Base-by-base conservation (phyloP, 2,329 filamentous ascomycete genomes). In the Penicillium griseofulvum region DNA sequence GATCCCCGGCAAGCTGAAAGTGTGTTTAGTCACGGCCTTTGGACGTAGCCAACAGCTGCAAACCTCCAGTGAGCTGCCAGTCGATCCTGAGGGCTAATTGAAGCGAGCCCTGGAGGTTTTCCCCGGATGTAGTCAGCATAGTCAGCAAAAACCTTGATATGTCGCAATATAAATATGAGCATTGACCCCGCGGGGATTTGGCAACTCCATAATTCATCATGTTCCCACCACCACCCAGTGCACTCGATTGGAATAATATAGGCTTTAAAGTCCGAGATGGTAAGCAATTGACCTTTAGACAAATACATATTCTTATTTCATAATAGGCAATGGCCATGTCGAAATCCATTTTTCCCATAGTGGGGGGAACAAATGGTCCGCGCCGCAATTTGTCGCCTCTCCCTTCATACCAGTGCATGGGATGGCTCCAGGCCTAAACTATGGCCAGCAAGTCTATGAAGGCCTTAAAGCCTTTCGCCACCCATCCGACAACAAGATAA, bases 401-500 rank as follows among this genome's bases (percentile, higher is more conserved):
- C 93, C 93, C 7, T 92, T 83, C 79, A 84, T 97, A 66, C 87
- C 87, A 63, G 86, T 97, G 70, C 93, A 97, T 76, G 94, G 93
- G 74, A 94, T 99, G 90, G 87, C 92, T 0, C 92, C 94, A 0
- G 93, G 86, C 41, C 84, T 97, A 62, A 99, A 99, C 82, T 99
- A 99, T 74, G 91, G 93, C 55, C 91, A 96, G 72, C 94, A 97
- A 78, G 93, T 91, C 67, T 99, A 96, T 80, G 94, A 99, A 74
- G 94, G 94, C n/a, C 86, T 97, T 72, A 97, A 97, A 76, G 92
- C 93, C 52, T 97, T 97, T 83, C 91, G 93, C 60, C 70, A 73
- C 52, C 79, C 82, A 1, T 24, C 45, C 55, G 84, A 88, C 72
- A 71, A 80, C 56, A 76, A 77, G 56, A 92, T 97, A 77, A 85